These are phyloP conservation scores for Lagenidium sp. DNA, from an alignment of 352 stramenopile genomes.

Conservation along the genomic window DNA sequence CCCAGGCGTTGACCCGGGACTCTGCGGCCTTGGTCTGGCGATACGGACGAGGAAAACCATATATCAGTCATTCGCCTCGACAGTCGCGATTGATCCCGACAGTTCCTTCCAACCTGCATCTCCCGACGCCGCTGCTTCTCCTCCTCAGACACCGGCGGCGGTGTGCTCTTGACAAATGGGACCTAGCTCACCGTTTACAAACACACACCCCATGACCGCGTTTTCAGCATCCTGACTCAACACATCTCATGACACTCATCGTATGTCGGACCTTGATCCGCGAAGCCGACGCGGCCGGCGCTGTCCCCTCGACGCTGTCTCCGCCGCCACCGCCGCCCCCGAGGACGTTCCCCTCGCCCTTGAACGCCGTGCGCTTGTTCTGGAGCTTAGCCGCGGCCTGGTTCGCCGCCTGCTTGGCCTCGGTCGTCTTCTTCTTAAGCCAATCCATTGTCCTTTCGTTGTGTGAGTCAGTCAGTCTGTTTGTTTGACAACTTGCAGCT, in stretches of 20 bases:
- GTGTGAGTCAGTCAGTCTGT: too few species aligned
- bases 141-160: constrained; percentile 32
- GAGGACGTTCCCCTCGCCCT: constrained; percentile 56
- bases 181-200: constrained; percentile 12
- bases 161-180: constrained; percentile 32
- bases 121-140: constrained; percentile 47
- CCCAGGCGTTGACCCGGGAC: constrained; percentile 47
- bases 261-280: background rate
- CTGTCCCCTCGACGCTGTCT: constrained; percentile 2
- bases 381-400: constrained; percentile 50
- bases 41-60: background rate
- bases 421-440: constrained; percentile 81
- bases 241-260: constrained; percentile 22
- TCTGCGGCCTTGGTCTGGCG: constrained; percentile 45
- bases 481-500: too few species aligned
- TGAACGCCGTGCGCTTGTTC: constrained; percentile 57
- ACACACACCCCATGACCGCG: background rate
- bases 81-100: too few species aligned
- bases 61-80: background rate
- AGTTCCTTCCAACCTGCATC: constrained; percentile 46
- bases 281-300: constrained; percentile 1
- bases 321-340: constrained; percentile 19
- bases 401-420: constrained; percentile 44
- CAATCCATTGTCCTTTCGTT: constrained; percentile 43
- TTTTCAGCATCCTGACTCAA: background rate